Evolutionary conservation across 495 filamentous ascomycete species (phyloP), one percentile per base, ranked within the genome.

Genomic region (Penicillium lividum): DNA sequence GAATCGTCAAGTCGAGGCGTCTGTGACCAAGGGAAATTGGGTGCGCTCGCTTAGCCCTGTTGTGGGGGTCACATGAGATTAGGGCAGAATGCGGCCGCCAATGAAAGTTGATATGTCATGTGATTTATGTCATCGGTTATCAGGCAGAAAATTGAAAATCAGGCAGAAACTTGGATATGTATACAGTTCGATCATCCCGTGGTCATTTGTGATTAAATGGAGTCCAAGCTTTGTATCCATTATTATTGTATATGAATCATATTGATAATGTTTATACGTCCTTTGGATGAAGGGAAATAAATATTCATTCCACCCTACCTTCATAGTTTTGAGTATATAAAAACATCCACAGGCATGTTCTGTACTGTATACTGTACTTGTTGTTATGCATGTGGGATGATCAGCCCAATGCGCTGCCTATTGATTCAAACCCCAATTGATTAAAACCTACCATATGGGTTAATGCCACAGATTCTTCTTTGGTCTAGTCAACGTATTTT

Each of bases 31-130:
- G 36, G 65, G 70, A 74, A 77, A 74, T 68, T 73, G 60, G 71
- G 68, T 74, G 67, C 67, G 68, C 73, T 78, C 75, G 77, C 77
- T 80, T 76, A 80, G 66, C 64, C 54, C 51, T 70, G 66, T 46
- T 64, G 61, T 54, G 60, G 56, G 59, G 55, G 57, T 70, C 65
- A 68, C 59, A 61, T 68, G 71, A 68, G 61, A 30, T 76, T 78
- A 77, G 75, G 75, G 74, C 74, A 75, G 66, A 43, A 44, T 29
- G 3, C 7, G 28, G 13, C 44, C 51, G 31, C 50, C 44, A 29
- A 28, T 55, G 33, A 36, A 18, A 55, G 29, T 44, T 33, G 36
- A 51, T 52, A 53, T 18, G 22, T 45, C 53, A 56, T 42, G 48
- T 59, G 53, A 34, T 27, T n/a, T 36, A 0, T 0, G 15, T 3